Percentiles rank a stretch among this genome's conserved stretches.
phyloP scores from a whole-genome alignment of 2,329 filamentous ascomycete species.

The Blumeria hordei region DNA sequence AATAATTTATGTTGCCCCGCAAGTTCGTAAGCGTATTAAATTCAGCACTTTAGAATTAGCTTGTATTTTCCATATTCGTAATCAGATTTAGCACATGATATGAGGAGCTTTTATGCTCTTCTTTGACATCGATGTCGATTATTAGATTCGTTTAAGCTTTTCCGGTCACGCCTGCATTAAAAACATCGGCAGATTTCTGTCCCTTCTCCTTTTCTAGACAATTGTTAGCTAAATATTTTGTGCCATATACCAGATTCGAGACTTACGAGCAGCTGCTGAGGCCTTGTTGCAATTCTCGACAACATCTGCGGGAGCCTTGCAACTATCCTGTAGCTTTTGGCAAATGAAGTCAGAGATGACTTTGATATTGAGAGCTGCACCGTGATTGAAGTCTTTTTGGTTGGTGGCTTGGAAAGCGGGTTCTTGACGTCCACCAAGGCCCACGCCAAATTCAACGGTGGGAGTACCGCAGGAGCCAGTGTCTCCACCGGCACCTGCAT shows the following conservation, averaged over 20 bases:
- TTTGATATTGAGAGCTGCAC: slow-evolving; percentile 22
- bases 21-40: too few species aligned
- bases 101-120: too few species aligned
- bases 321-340: slow-evolving; percentile 12
- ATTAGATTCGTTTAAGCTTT: too few species aligned
- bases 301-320: slow-evolving; percentile 6
- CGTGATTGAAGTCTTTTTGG: slow-evolving; percentile 21
- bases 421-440: slow-evolving; percentile 21
- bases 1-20: too few species aligned
- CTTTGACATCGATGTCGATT: too few species aligned
- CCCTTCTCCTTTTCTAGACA: neutral
- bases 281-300: slow-evolving; percentile 6
- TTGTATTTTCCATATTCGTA: too few species aligned
- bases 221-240: neutral
- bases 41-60: too few species aligned
- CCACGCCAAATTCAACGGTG: slow-evolving; percentile 19
- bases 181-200: neutral
- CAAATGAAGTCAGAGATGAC: slow-evolving; percentile 25
- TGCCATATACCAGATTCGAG: neutral
- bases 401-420: slow-evolving; percentile 20
- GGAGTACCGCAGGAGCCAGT: slow-evolving; percentile 20
- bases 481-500: slow-evolving; percentile 9
- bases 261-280: slow-evolving; percentile 6
- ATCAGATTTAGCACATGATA: too few species aligned
- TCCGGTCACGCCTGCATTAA: neutral